Evolutionary conservation across 2,329 filamentous ascomycete genomes (phyloP).

Genomic region (Thelonectria rubi): DNA sequence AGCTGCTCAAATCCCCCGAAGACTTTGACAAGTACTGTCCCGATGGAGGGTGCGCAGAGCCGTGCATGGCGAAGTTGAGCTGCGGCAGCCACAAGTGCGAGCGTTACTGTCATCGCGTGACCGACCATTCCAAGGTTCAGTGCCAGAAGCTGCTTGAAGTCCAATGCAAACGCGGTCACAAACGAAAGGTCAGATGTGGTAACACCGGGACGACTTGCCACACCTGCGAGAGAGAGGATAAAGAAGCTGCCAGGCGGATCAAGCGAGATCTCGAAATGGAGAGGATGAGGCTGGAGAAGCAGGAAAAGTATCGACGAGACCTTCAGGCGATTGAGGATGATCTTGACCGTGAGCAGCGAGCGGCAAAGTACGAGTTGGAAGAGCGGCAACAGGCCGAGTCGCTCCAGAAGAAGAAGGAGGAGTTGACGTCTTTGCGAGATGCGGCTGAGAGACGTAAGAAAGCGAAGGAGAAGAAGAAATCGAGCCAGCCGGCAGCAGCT

Average conservation of each 20-base stretch:
- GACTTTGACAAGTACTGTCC: constrained; percentile 72
- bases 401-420: constrained; percentile 56
- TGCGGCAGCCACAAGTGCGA: constrained; percentile 70
- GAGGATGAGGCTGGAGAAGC: constrained; percentile 52
- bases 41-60: constrained; percentile 73
- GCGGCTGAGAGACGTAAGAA: constrained; percentile 35
- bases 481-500: neutral
- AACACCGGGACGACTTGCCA: constrained; percentile 52
- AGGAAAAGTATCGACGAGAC: constrained; percentile 55
- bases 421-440: constrained; percentile 55
- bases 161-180: constrained; percentile 64
- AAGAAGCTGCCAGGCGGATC: constrained; percentile 53
- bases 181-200: constrained; percentile 57
- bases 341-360: constrained; percentile 57
- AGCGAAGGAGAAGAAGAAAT: constrained; percentile 21
- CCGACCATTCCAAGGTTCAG: constrained; percentile 62
- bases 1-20: constrained; percentile 55
- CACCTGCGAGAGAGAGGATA: constrained; percentile 61
- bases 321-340: constrained; percentile 63
- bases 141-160: constrained; percentile 51
- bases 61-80: constrained; percentile 61
- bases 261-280: constrained; percentile 62
- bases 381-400: constrained; percentile 53
- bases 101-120: constrained; percentile 68
- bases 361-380: constrained; percentile 54